Evolutionary conservation across 441 rosid species (phyloP), one percentile per base, ranked within the genome.

Genomic region (Gossypium trilobum): DNA sequence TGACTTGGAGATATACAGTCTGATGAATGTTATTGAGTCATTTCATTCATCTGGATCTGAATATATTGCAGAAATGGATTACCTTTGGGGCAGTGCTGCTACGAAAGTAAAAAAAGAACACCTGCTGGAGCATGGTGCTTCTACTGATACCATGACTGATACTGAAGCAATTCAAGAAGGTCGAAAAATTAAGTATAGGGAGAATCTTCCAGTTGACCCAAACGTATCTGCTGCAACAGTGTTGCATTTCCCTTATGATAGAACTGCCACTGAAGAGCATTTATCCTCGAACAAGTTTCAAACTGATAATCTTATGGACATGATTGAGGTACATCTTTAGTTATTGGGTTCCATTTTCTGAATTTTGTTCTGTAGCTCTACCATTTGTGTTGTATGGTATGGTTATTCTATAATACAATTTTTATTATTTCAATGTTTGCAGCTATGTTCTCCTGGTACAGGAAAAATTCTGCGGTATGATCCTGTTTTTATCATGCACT

Each of bases 41-140:
- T 74, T 79, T 54, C 91, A 82, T 70, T 79, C 66, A 23, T 77
- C 84, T 5, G 73, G 76, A 46, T 66, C 62, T 33, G 79, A 82
- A 67, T 78, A 78, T 72, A 77, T 83, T 74, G 78, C 83, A 68
- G 85, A 82, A 78, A 74, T 84, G 83, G 84, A 85, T 78, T 87
- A 81, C 82, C 79, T 91, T 56, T 95, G 99, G 98, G 99, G 97
- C 77, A 81, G 66, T 75, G 89, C 93, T 78, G 86, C 89, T 74
- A 72, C 75, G 70, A 86, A 79, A 85, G 67, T 85, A 33, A 86
- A 84, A 82, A 88, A 87, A 78, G 93, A 79, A 68, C 71, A 74
- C 73, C 77, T 73, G 70, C 31, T 85, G 77, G 85, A 85, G 70
- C 82, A 76, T 77, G 82, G 75, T 51, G 48, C 83, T 67, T 82